These are phyloP conservation scores for Curvularia eragrostidis DNA, from an alignment of 2,329 filamentous ascomycete species.

Conservation along the genomic window DNA sequence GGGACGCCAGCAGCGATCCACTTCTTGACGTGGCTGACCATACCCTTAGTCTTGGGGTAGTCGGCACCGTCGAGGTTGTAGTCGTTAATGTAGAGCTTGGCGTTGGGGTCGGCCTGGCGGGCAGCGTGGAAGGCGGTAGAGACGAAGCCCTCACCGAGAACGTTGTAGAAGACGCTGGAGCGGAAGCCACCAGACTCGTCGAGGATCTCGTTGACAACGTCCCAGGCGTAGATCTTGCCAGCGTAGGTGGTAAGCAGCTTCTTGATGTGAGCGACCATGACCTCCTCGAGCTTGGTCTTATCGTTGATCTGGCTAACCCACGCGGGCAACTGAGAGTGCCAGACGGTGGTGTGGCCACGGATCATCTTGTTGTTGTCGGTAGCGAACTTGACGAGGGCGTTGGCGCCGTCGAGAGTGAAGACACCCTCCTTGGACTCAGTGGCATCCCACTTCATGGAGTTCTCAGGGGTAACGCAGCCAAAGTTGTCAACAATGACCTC, in stretches of 20 bases:
- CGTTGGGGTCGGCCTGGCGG: slow-evolving; percentile 68
- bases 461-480: slow-evolving; percentile 70
- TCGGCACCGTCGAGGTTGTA: slow-evolving; percentile 66
- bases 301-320: slow-evolving; percentile 67
- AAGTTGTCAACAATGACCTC: slow-evolving; percentile 67
- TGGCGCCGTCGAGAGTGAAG: slow-evolving; percentile 65
- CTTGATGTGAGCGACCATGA: slow-evolving; percentile 66
- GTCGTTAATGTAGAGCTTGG: slow-evolving; percentile 79
- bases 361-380: slow-evolving; percentile 62
- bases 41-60: slow-evolving; percentile 64
- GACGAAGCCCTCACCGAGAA: slow-evolving; percentile 74
- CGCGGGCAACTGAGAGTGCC: slow-evolving; percentile 60
- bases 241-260: slow-evolving; percentile 65
- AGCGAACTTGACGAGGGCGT: slow-evolving; percentile 68
- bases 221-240: slow-evolving; percentile 68
- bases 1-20: slow-evolving; percentile 68
- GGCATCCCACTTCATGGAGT: slow-evolving; percentile 73
- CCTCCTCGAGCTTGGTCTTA: slow-evolving; percentile 59
- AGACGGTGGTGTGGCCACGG: slow-evolving; percentile 70
- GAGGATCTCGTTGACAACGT: slow-evolving; percentile 55
- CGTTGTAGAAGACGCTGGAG: slow-evolving; percentile 67
- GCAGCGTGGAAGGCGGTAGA: slow-evolving; percentile 73
- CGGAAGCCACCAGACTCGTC: slow-evolving; percentile 66
- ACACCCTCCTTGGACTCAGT: slow-evolving; percentile 56
- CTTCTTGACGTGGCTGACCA: slow-evolving; percentile 66